phyloP scores from a whole-genome alignment of 140 eudicot species.

The Senecio squalidus region DNA sequence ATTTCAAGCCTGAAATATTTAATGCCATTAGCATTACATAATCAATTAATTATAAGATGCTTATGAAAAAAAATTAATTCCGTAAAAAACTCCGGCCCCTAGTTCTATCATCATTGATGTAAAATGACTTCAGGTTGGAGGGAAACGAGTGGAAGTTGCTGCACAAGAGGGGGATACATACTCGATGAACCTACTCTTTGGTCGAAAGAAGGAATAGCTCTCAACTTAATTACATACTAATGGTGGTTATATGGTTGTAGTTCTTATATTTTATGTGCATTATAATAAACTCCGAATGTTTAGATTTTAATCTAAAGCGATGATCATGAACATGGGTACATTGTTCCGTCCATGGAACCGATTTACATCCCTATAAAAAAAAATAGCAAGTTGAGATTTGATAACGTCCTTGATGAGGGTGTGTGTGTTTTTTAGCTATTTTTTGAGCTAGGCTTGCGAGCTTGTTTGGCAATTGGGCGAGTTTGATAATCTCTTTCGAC shows the following conservation, averaged over 20 bases:
- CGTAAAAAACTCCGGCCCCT: neutral
- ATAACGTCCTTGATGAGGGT: too few species aligned
- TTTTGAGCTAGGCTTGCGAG: too few species aligned
- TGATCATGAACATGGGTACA: too few species aligned
- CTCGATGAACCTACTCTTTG: slow-evolving; percentile 70
- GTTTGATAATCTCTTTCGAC: too few species aligned
- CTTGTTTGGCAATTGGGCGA: too few species aligned
- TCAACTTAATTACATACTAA: neutral
- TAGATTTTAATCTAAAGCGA: too few species aligned
- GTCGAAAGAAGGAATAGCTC: slow-evolving; percentile 47
- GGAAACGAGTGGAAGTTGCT: slow-evolving; percentile 70
- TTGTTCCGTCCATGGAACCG: too few species aligned
- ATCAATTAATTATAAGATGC: neutral
- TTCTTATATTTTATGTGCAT: neutral
- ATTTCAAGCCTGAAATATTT: neutral
- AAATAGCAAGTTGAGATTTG: too few species aligned
- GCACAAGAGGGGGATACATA: slow-evolving; percentile 82
- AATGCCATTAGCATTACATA: neutral
- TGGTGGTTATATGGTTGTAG: neutral
- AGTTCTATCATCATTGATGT: slow-evolving; percentile 3
- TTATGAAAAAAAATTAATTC: neutral
- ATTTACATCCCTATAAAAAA: too few species aligned
- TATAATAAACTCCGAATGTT: too few species aligned
- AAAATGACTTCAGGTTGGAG: slow-evolving; percentile 55
- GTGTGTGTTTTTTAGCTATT: too few species aligned